These are phyloP conservation scores for Claviceps digitariae DNA, from an alignment of 2,329 filamentous ascomycete species.

Conservation along the genomic window DNA sequence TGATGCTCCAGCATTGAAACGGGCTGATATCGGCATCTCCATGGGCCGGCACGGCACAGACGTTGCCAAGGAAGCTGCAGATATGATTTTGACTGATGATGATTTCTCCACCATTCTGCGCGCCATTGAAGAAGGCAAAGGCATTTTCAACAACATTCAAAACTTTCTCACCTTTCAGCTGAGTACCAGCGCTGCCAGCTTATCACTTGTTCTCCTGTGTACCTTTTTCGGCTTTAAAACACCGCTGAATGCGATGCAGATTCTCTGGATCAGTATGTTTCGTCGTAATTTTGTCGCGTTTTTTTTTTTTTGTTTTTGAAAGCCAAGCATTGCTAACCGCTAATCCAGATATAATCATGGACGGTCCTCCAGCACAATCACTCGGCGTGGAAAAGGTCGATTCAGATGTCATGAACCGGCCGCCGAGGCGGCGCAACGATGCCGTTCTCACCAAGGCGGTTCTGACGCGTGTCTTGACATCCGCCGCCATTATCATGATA, in stretches of 20 bases:
- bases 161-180: conserved; percentile 98
- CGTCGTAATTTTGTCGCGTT: neutral
- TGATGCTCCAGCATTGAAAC: conserved; percentile 91
- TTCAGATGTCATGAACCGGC: conserved; percentile 82
- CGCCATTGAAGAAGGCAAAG: conserved; percentile 97
- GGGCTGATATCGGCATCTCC: conserved; percentile 92
- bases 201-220: conserved; percentile 83
- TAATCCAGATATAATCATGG: conserved; percentile 87
- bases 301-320: too few relatives aligned
- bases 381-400: conserved; percentile 93
- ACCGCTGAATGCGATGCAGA: conserved; percentile 97
- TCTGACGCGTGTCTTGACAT: conserved; percentile 73
- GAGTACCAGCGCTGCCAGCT: conserved; percentile 86
- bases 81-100: conserved; percentile 84
- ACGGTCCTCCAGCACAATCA: conserved; percentile 92
- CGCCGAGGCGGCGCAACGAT: conserved; percentile 71
- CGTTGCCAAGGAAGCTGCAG: conserved; percentile 90
- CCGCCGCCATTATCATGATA: conserved; percentile 77
- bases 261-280: conserved; percentile 87
- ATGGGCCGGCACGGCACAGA: conserved; percentile 95
- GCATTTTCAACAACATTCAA: conserved; percentile 98
- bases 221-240: conserved; percentile 89
- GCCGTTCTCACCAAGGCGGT: conserved; percentile 79
- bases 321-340: neutral
- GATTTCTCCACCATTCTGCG: conserved; percentile 85